phyloP scores from a whole-genome alignment of 257 asterid genomes.

The Thymus mandschuricus region DNA sequence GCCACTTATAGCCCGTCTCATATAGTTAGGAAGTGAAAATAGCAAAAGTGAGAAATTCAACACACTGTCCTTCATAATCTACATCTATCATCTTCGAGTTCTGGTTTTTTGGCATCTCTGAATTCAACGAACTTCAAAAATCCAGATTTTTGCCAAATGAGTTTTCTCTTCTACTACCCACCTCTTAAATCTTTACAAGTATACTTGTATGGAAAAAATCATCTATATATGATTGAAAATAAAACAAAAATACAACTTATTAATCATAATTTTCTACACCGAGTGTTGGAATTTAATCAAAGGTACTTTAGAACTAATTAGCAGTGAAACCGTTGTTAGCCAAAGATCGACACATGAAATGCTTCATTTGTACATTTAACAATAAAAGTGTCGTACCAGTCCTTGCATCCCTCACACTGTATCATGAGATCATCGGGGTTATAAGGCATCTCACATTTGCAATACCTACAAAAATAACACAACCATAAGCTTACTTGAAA shows the following conservation, averaged over 20 bases:
- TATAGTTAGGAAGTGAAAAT: neutral
- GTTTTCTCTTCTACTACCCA: neutral
- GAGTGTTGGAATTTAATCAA: constrained; percentile 1
- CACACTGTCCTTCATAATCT: neutral
- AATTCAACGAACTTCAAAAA: constrained; percentile 5
- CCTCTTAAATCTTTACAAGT: neutral
- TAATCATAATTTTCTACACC: neutral
- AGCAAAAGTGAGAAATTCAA: neutral
- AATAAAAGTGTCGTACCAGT: constrained; percentile 39
- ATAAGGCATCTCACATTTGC: constrained; percentile 91
- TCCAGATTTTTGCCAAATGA: neutral
- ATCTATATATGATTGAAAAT: neutral
- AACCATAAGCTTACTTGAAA: neutral
- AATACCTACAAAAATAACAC: constrained; percentile 55
- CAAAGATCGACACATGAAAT: neutral
- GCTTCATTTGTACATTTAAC: constrained; percentile 1
- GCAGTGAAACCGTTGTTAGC: neutral
- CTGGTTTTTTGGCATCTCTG: neutral
- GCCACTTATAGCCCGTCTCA: neutral
- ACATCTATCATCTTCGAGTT: neutral
- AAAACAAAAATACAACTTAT: neutral
- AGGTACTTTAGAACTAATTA: constrained; percentile 3
- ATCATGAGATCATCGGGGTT: constrained; percentile 91
- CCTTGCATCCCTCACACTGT: constrained; percentile 82
- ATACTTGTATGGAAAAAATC: neutral